Base-by-base conservation (phyloP, 2,329 filamentous ascomycete species). In the Raffaelea albimanens region DNA sequence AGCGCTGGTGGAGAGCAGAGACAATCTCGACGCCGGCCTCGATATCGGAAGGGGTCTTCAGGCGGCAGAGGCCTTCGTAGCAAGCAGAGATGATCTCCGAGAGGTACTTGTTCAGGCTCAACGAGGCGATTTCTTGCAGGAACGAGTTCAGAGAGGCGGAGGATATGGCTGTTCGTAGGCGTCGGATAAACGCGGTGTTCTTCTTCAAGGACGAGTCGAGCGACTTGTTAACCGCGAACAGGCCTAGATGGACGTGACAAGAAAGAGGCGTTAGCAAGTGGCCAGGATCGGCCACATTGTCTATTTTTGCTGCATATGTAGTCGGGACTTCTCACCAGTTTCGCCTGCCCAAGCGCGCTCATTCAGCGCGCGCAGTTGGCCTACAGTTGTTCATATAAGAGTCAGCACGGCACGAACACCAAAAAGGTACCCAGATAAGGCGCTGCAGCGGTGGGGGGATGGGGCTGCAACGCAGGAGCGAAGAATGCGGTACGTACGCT, bases 151-250 rank as follows among this genome's bases (percentile, higher is more conserved):
- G 80, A 47, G 85, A 87, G 48, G 88, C 75, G 43, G 87, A 70
- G 53, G 85, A 90, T 53, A 97, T 83, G 51, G 88, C 87, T 50
- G 91, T 96, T 57, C 91, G 87, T 48, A 97, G 75, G 60, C 91
- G 87, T 68, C 95, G 96, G 62, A 97, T 97, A 65, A 97, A 96
- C 55, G 90, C 89, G 4, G 91, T 97, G 60, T 97, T 97, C 73
- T 96, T 97, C 71, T 95, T 96, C 65, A 97, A 75, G 45, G 90
- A 93, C 45, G 91, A 95, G 66, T 97, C 91, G 60, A 97, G 83
- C 25, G 86, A 85, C 61, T 78, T 77, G 64, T 80, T 82, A 57
- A 93, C 82, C 46, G 79, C 68, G 60, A 94, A 88, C 53, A 94
- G 70, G 71, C 87, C 89, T 94, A 44, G 16, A 3, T 14, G 9